Evolutionary conservation across 352 stramenopile genomes (phyloP), one percentile per base, ranked within the genome.

Genomic region (Pythium phragmiticola): DNA sequence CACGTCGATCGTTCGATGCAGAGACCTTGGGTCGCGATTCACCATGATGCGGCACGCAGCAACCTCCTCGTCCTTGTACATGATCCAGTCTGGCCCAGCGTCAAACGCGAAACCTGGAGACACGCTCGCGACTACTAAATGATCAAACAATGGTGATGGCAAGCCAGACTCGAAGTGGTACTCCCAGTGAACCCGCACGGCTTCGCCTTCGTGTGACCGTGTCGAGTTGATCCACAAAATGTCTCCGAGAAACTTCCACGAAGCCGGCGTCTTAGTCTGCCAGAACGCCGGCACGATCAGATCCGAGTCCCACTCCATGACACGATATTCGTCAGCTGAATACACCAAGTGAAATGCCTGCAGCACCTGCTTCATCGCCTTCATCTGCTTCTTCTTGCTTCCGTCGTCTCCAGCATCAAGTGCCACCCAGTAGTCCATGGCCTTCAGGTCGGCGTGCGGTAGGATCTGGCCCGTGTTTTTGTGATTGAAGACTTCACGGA

Each of bases 401-500:
- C 26, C 4, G 26, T 30, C 26, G 26, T 30, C 26, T 30, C 26
- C 26, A 30, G 3, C 26, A 5, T 30, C 7, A 19, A 49, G 43
- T 26, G 17, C 16, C 17, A 49, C 7, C 43, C 43, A 49, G 26
- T 49, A 49, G 7, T 14, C 7, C 43, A 26, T 19, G 7, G 43
- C 16, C 43, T 49, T 49, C 17, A 49, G 14, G 16, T 19, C 43
- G 17, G 43, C 2, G 16, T 52, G 46, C 0, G n/a, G 23, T 14
- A 52, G 6, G 11, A 23, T 36, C 19, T 52, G 16, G 2, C 46
- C 46, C 2, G 0, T 28, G 17, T 52, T 12, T 17, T 60, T 54
- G 50, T 60, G 62, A 16, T 63, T 42, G 28, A 60, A 21, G 7
- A 64, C 34, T 30, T 59, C 39, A 8, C 63, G 63, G 9, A 69